Base-by-base conservation (phyloP, 768 basidiomycete genomes). In the Amanita jacksonii region DNA sequence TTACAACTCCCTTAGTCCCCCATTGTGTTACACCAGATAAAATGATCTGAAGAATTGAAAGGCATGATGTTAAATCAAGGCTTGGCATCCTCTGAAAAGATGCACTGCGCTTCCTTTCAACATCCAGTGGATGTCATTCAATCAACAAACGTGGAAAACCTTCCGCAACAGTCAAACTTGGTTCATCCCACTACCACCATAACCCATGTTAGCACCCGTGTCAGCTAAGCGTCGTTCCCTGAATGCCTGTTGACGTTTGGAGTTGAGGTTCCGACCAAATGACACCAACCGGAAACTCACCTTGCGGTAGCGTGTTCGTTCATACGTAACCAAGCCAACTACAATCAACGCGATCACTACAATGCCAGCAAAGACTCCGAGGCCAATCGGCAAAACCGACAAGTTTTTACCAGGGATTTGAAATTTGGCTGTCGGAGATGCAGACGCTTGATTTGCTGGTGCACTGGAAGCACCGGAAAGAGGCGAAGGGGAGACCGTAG, bases 221-320 rank as follows among this genome's bases (percentile, higher is more conserved):
- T 88, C 84, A 19, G 78, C 80, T 54, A 84, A 72, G 60, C 77
- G 82, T 53, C 78, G 74, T 64, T 77, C 71, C 52, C 85, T 71
- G 76, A 87, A 89, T 48, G 75, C 71, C 85, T 87, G 51, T 7
- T 20, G 16, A 10, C 24, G 7, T 19, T 19, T 38, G 12, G 6
- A 41, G 32, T 32, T 50, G 30, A 51, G 35, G n/a, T n/a, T n/a
- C n/a, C 48, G 27, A n/a, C 19, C 13, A n/a, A 19, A 37, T 12
- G 8, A 9, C 8, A 47, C 40, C 12, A 28, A 28, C 7, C 15
- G 5, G 13, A 18, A 40, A 65, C 74, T 45, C 47, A 85, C 87
- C 72, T 78, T 85, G 67, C 87, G 81, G 57, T 88, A 88, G 62
- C 82, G 85, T 19, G 86, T 79, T 37, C 91, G 76, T 69, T 93